phyloP scores from a whole-genome alignment of 1,139 yeast genomes.

The Zygosaccharomyces sapae region DNA sequence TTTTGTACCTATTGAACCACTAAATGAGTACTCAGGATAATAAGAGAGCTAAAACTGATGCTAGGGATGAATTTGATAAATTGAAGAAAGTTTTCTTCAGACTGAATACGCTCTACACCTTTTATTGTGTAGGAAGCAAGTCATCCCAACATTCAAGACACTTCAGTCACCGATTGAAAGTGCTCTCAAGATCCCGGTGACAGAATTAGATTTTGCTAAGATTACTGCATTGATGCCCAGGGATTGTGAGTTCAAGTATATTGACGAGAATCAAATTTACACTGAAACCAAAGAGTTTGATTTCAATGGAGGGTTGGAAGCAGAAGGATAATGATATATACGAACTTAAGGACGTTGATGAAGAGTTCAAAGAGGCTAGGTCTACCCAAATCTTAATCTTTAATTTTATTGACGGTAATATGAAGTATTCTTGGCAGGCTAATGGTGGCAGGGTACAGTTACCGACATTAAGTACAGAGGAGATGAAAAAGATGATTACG shows the following conservation, averaged over 20 bases:
- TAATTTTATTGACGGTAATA: slow-evolving; percentile 70
- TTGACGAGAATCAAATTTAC: slow-evolving; percentile 64
- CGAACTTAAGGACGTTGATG: slow-evolving; percentile 39
- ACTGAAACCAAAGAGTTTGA: slow-evolving; percentile 47
- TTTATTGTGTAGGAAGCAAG: slow-evolving; percentile 53
- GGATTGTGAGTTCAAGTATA: slow-evolving; percentile 66
- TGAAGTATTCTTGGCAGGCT: slow-evolving; percentile 42
- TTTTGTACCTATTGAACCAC: too few species aligned
- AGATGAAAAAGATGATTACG: slow-evolving; percentile 56
- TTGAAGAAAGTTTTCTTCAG: slow-evolving; percentile 45
- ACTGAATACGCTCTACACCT: slow-evolving; percentile 53
- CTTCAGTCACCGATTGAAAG: slow-evolving; percentile 47
- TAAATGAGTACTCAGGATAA: neutral
- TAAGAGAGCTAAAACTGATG: slow-evolving; percentile 9
- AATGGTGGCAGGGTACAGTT: slow-evolving; percentile 37
- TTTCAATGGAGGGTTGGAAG: slow-evolving; percentile 44
- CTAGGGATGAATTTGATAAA: slow-evolving; percentile 33
- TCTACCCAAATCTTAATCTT: slow-evolving; percentile 59
- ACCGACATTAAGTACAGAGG: slow-evolving; percentile 46
- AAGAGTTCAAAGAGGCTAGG: slow-evolving; percentile 29
- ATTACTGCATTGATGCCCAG: slow-evolving; percentile 62
- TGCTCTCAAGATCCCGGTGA: slow-evolving; percentile 40
- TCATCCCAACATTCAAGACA: slow-evolving; percentile 51
- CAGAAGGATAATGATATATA: slow-evolving; percentile 50
- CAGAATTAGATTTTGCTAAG: slow-evolving; percentile 55